Evolutionary conservation across 169 alveolate genomes (phyloP).

Genomic region (Eimeria zaria): DNA sequence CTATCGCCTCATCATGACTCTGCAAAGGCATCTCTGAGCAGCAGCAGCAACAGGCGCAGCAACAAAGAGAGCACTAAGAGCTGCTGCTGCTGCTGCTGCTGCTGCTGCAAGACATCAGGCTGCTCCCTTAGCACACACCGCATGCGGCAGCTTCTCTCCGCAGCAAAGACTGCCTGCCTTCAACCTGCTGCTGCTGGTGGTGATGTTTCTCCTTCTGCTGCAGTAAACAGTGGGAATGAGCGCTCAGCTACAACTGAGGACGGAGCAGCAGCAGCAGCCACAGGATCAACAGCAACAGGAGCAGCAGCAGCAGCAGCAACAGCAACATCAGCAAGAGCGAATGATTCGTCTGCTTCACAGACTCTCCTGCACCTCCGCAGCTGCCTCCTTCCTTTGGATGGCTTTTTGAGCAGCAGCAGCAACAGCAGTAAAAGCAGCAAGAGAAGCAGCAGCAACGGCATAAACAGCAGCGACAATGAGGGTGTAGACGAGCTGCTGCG

Average conservation of each 20-base stretch:
- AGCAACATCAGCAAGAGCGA: not conserved
- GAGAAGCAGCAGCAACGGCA: constrained; percentile 18
- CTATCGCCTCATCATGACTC: not conserved
- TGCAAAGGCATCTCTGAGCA: not conserved
- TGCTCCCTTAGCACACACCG: constrained; percentile 9
- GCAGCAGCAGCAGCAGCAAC: constrained; percentile 12
- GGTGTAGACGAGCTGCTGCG: constrained; percentile 1
- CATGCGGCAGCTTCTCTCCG: constrained; percentile 11
- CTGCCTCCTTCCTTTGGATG: constrained; percentile 12
- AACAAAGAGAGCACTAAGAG: not conserved
- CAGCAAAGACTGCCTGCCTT: not conserved
- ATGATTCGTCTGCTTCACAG: not conserved
- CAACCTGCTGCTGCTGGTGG: constrained; percentile 7
- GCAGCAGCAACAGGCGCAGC: constrained; percentile 17
- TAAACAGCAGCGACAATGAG: not conserved
- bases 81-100: constrained; percentile 49
- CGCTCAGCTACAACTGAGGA: not conserved
- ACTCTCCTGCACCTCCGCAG: not conserved
- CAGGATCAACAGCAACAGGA: not conserved
- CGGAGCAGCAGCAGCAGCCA: constrained; percentile 22
- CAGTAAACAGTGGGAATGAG: not conserved
- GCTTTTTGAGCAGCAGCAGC: not conserved
- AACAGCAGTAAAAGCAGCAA: not conserved
- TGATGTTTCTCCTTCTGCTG: not conserved
- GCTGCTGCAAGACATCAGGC: constrained; percentile 31